These are phyloP conservation scores for Rhizophagus prolifer DNA, from an alignment of 192 early-diverging fungal species.

Conservation along the genomic window DNA sequence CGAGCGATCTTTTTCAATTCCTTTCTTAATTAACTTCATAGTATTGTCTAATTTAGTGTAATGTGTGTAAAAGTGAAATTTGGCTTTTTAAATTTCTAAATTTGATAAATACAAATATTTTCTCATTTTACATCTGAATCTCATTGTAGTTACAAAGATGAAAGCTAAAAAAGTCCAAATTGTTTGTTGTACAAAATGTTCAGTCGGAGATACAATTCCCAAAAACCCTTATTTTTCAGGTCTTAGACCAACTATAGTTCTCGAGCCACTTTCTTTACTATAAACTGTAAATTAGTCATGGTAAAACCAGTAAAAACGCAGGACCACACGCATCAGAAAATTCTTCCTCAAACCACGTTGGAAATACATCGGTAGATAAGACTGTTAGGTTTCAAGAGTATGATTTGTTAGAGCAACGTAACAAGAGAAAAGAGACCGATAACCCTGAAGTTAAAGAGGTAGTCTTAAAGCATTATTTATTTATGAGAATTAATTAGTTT, in stretches of 20 bases:
- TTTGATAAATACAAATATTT: too few relatives aligned
- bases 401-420: conserved; percentile 21
- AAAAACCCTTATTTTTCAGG: background rate
- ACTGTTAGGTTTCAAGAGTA: conserved; percentile 8
- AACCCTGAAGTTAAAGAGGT: conserved; percentile 27
- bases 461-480: background rate
- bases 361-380: background rate
- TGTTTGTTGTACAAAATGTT: too few relatives aligned
- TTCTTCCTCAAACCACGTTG: background rate
- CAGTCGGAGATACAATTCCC: background rate
- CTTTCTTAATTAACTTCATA: conserved; percentile 51
- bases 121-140: too few relatives aligned
- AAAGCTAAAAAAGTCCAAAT: too few relatives aligned
- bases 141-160: too few relatives aligned
- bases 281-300: background rate
- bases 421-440: conserved; percentile 19
- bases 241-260: background rate
- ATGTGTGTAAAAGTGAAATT: too few relatives aligned
- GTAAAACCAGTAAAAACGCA: background rate
- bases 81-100: too few relatives aligned
- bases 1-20: conserved; percentile 69
- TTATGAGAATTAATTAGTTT: background rate
- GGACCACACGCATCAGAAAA: background rate
- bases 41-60: background rate
- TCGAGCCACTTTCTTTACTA: background rate